Base-by-base conservation (phyloP, 106 monocot genomes). In the Acorus calamus region DNA sequence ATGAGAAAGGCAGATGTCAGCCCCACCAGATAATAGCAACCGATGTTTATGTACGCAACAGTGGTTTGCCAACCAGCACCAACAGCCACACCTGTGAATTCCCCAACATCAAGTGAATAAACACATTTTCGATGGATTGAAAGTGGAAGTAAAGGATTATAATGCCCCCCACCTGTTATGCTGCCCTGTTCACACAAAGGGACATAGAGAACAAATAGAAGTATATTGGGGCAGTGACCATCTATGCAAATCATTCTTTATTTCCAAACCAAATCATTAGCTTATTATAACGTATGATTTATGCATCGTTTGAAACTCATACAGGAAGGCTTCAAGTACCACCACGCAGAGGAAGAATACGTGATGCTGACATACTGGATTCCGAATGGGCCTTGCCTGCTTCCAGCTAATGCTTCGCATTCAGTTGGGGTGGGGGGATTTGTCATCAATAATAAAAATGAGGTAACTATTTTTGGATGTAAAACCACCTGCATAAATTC, bases 331-430 rank as follows among this genome's bases (percentile, higher is more conserved):
- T 88, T 93, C 76, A 88, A 66, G 65, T 93, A 88, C 57, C 93
- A 93, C 61, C 93, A 93, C 69, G 93, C 93, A 2, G 93, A 93
- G 69, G 47, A 80, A 77, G 62, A 76, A 56, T 93, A 93, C 59
- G 73, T 93, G 43, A 93, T 93, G 93, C 61, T 93, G 53, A 88
- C 85, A 42, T 88, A 86, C 53, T 93, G 88, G 93, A 80, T 93
- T 63, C 85, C 93, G 44, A 78, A 85, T 42, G 93, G 74, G n/a
- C 88, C 93, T 47, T 78, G 71, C 70, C 9, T 86, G 73, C 88
- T 93, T 67, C 93, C 93, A 71, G 85, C 82, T 10, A 93, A 93
- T 74, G 93, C 93, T 62, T 88, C 93, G 7, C 88, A 93, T 71
- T 83, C 80, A 70, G 93, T 93, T 54, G 93, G 93, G 11, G 78